phyloP scores from a whole-genome alignment of 139 green algal genomes.

The Dunaliella sp. region DNA sequence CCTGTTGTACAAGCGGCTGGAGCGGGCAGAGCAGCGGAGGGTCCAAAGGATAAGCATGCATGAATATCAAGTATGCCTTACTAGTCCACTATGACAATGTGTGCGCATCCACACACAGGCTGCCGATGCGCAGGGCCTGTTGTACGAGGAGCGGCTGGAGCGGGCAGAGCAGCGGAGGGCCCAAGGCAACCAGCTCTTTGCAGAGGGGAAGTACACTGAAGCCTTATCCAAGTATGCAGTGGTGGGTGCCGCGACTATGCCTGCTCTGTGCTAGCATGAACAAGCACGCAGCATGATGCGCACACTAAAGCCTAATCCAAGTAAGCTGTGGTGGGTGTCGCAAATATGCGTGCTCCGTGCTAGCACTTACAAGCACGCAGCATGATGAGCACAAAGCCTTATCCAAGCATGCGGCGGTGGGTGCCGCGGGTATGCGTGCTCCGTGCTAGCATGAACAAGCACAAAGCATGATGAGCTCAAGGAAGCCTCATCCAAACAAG shows the following conservation, averaged over 20 bases:
- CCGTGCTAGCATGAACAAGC: too few species aligned
- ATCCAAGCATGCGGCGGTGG: neutral
- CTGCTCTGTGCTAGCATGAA: neutral
- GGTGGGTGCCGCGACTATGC: constrained; percentile 20
- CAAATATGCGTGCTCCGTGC: too few species aligned
- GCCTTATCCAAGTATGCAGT: constrained; percentile 62
- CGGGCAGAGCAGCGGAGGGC: constrained; percentile 63
- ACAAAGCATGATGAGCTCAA: too few species aligned
- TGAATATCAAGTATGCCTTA: too few species aligned
- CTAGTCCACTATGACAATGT: too few species aligned
- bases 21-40: constrained; percentile 67
- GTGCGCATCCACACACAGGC: neutral
- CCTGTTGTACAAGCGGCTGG: constrained; percentile 66
- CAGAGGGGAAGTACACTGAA: constrained; percentile 34
- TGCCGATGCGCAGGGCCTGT: constrained; percentile 16
- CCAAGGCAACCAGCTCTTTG: constrained; percentile 70
- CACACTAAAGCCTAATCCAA: too few species aligned
- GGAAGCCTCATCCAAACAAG: too few species aligned
- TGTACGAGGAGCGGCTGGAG: constrained; percentile 76
- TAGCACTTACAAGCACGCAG: too few species aligned
- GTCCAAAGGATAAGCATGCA: too few species aligned
- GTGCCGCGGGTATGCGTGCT: neutral
- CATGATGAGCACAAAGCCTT: neutral
- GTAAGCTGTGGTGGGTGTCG: too few species aligned
- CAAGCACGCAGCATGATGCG: too few species aligned